Evolutionary conservation across 805 yeast genomes (phyloP), one percentile per base, ranked within the genome.

Genomic region (Brettanomyces anomalus): DNA sequence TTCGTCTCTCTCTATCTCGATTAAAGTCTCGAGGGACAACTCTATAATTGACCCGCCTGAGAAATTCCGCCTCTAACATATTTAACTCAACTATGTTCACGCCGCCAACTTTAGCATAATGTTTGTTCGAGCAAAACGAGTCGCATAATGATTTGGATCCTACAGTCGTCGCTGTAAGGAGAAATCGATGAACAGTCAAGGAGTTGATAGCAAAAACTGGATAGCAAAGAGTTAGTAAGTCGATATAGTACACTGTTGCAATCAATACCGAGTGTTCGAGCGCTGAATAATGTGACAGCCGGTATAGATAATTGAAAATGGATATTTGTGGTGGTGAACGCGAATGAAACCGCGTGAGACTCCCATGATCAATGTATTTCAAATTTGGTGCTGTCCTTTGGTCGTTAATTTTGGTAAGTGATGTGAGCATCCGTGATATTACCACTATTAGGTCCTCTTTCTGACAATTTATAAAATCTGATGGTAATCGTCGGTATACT

Each of bases 31-130:
- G 58, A 49, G 93, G 90, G 3, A 85, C 72, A 13, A 84, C 78
- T 47, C 84, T 69, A 76, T 93, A 90, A 46, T 79, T 77, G 8
- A 90, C 90, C 47, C 88, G 70, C 39, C 75, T 74, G 37, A 90
- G 70, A 54, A 93, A 88, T 61, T 93, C 97, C 42, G 84, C 79
- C 58, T 90, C 98, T 38, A 90, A 68, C 43, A 90, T 71, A 60
- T 93, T 93, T 50, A 89, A 67, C 57, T 88, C 97, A 46, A 79
- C 72, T 39, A 82, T 66, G 36, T 86, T 86, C 4, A 88, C 83
- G 46, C 98, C 97, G 3, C 98, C 98, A 16, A 93, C 97, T 58
- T 84, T 85, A 11, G 97, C 95, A 56, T 93, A 90, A 61, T 93
- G 96, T 37, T 81, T 74, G 61, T 89, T 90, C 14, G 96, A 87